Evolutionary conservation across 23 red algal genomes (phyloP).

Genomic region (Pyropia yezoensis): DNA sequence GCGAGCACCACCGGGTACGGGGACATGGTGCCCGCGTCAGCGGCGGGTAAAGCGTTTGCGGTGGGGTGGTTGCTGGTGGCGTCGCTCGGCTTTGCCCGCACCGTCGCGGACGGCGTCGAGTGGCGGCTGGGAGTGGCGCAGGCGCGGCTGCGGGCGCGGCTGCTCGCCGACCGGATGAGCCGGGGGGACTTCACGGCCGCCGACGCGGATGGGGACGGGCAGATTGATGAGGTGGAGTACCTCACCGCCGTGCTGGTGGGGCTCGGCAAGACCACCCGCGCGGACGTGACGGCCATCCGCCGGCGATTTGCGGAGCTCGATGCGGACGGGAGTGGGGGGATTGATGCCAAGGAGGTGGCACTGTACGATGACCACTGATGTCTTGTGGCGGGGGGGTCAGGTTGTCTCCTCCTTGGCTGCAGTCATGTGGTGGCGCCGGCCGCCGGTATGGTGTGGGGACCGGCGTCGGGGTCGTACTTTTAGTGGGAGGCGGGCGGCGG

Average conservation of each 20-base stretch:
- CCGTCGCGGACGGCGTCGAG: conserved; percentile 9
- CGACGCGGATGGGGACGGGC: conserved; percentile 28
- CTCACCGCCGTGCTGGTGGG: conserved; percentile 20
- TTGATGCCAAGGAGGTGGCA: conserved; percentile 16
- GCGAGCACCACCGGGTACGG: conserved; percentile 51
- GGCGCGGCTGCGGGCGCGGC: neutral
- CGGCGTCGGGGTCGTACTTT: too few species aligned
- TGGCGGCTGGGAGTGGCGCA: neutral
- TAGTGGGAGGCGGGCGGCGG: too few species aligned
- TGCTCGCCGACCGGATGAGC: conserved; percentile 6
- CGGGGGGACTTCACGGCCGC: conserved; percentile 7
- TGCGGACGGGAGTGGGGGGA: conserved; percentile 20
- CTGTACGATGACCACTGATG: neutral
- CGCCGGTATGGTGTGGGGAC: too few species aligned
- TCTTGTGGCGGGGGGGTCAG: too few species aligned
- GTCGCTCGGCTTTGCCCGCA: conserved; percentile 14
- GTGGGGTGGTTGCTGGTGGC: conserved; percentile 16
- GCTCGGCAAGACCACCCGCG: conserved; percentile 15
- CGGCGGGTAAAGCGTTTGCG: conserved; percentile 33
- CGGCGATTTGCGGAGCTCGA: conserved; percentile 35
- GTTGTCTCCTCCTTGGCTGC: too few species aligned
- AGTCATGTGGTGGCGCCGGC: too few species aligned
- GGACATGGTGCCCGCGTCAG: conserved; percentile 22
- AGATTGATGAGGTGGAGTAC: conserved; percentile 22
- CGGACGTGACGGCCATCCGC: conserved; percentile 20